These are phyloP conservation scores for Sisymbrium altissimum DNA, from an alignment of 345 rosid species.

Conservation along the genomic window DNA sequence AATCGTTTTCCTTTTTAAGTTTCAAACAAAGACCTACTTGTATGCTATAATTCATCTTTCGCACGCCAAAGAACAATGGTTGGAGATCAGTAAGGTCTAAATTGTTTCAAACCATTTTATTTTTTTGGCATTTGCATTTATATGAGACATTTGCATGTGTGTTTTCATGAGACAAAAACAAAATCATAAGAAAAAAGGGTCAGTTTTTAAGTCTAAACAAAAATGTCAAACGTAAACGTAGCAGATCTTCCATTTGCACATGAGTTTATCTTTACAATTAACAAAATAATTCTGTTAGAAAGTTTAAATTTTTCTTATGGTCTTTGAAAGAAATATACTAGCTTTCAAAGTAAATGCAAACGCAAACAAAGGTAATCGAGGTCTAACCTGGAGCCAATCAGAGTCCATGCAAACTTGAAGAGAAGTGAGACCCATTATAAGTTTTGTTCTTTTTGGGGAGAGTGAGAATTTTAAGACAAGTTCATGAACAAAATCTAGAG, in stretches of 20 bases:
- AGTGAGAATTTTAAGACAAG: neutral
- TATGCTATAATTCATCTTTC: neutral
- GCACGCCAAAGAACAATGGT: neutral
- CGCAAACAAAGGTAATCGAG: neutral
- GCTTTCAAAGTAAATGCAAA: neutral
- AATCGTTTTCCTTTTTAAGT: neutral
- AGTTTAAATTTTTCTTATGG: neutral
- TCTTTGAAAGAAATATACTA: neutral
- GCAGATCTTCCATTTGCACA: neutral
- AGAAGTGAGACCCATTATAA: conserved; percentile 65
- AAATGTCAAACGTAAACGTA: neutral
- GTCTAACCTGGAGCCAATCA: conserved; percentile 79
- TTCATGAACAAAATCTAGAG: conserved; percentile 5
- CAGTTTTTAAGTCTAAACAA: neutral
- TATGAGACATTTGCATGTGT: neutral
- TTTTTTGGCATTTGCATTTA: neutral
- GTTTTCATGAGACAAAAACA: conserved; percentile 6
- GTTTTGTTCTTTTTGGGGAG: neutral
- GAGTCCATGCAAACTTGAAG: conserved; percentile 96
- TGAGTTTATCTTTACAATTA: neutral
- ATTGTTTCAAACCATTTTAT: neutral
- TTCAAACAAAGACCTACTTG: neutral
- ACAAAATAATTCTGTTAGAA: neutral
- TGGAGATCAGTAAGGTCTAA: neutral
- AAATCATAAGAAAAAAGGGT: neutral